phyloP scores from a whole-genome alignment of 192 early-diverging fungal genomes.

The Pilobolus umbonatus region DNA sequence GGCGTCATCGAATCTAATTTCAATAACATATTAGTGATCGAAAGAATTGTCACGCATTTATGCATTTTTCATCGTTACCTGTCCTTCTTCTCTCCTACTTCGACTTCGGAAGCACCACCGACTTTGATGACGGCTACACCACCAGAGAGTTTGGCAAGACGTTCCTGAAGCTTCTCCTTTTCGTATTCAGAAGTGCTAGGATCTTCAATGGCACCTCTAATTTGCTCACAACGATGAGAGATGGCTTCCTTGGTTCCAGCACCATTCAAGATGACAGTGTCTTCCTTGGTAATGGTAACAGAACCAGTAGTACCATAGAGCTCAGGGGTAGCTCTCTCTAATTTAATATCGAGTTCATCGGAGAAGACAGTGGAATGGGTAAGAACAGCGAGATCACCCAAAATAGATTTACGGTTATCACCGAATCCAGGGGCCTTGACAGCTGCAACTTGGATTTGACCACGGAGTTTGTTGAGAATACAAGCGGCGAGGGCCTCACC shows the following conservation, averaged over 20 bases:
- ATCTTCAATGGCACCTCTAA: constrained; percentile 83
- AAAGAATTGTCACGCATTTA: background rate
- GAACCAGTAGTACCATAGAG: constrained; percentile 84
- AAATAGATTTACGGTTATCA: constrained; percentile 98
- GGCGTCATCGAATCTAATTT: constrained; percentile 79
- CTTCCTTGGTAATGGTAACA: constrained; percentile 95
- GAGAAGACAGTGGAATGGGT: constrained; percentile 96
- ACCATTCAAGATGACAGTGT: constrained; percentile 96
- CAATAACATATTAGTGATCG: background rate
- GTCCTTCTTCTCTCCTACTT: constrained; percentile 99
- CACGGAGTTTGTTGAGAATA: constrained; percentile 98
- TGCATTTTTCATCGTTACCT: constrained; percentile 33
- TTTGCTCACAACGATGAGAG: constrained; percentile 92
- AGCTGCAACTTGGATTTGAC: constrained; percentile 90
- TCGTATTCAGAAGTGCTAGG: constrained; percentile 90
- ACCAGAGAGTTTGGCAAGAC: constrained; percentile 93
- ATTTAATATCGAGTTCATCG: constrained; percentile 93
- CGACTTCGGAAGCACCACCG: constrained; percentile 94
- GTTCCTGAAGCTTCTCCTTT: constrained; percentile 98
- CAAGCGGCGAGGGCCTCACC: constrained; percentile 98
- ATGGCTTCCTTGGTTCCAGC: constrained; percentile 84
- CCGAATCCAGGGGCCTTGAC: constrained; percentile 99
- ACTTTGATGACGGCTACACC: constrained; percentile 99
- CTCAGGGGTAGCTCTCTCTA: constrained; percentile 88
- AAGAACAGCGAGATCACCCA: constrained; percentile 93